These are phyloP conservation scores for Coccomyxa sp. DNA, from an alignment of 139 green algal species.

Conservation along the genomic window DNA sequence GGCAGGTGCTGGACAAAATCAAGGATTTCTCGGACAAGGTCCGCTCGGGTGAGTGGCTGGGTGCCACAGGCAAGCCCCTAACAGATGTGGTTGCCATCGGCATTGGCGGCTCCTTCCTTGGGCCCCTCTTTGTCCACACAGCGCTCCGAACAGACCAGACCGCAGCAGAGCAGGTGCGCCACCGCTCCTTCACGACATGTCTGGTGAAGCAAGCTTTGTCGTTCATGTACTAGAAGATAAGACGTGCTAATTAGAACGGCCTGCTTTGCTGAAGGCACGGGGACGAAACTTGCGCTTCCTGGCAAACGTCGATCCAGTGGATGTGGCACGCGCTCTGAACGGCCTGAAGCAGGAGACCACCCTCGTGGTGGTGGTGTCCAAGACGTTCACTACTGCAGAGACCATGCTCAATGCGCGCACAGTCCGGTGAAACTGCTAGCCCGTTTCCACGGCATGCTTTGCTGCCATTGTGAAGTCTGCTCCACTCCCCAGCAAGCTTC, in stretches of 20 bases:
- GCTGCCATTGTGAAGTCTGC: not conserved
- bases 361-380: slow-evolving; percentile 94
- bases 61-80: slow-evolving; percentile 91
- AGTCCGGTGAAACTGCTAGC: slow-evolving; percentile 44
- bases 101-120: slow-evolving; percentile 96
- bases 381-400: slow-evolving; percentile 99
- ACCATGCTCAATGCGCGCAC: slow-evolving; percentile 99
- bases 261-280: slow-evolving; percentile 18
- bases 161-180: slow-evolving; percentile 7
- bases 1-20: slow-evolving; percentile 97
- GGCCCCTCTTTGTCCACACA: slow-evolving; percentile 98
- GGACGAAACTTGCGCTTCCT: slow-evolving; percentile 90
- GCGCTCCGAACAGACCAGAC: slow-evolving; percentile 67
- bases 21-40: slow-evolving; percentile 90
- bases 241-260: not conserved
- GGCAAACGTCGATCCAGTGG: slow-evolving; percentile 98
- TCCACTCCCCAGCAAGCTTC: not conserved
- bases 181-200: not conserved
- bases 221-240: not conserved
- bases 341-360: slow-evolving; percentile 84
- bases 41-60: slow-evolving; percentile 85
- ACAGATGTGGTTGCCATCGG: slow-evolving; percentile 95
- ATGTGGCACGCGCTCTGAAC: slow-evolving; percentile 88
- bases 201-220: not conserved
- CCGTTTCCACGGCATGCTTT: not conserved